Conservation (phyloP, 192 early-diverging fungal species). For the Coemansia interrupta region DNA sequence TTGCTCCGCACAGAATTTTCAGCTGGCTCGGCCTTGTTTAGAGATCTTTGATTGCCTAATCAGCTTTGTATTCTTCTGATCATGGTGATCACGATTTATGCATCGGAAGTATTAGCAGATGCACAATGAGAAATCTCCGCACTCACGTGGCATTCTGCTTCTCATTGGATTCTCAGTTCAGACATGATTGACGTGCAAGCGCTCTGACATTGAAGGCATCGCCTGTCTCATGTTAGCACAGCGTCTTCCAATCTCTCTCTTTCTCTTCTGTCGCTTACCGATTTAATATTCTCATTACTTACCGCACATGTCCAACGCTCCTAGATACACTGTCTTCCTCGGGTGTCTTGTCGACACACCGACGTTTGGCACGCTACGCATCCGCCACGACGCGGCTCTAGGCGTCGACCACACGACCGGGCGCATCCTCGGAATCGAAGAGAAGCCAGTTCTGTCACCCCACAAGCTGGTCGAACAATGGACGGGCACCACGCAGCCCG, state of each 20-base stretch:
- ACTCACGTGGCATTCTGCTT: too few species aligned
- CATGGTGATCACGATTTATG: too few species aligned
- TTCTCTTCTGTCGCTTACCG: neutral
- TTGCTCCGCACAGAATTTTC: too few species aligned
- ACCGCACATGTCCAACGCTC: conserved; percentile 7
- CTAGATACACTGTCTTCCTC: conserved; percentile 48
- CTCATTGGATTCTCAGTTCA: neutral
- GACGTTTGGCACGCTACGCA: conserved; percentile 61
- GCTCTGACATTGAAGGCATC: neutral
- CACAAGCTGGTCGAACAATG: conserved; percentile 25
- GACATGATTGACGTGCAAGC: neutral
- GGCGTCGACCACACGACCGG: conserved; percentile 62
- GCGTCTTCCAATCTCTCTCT: too few species aligned
- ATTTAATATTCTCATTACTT: neutral
- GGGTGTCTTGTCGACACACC: conserved; percentile 70
- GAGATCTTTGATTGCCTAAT: too few species aligned
- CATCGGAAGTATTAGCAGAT: too few species aligned
- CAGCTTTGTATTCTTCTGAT: too few species aligned
- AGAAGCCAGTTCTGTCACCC: conserved; percentile 5
- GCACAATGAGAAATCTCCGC: too few species aligned
- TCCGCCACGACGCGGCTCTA: conserved; percentile 62
- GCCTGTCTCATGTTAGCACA: neutral
- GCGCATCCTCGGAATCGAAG: conserved; percentile 64
- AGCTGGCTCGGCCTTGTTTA: too few species aligned
- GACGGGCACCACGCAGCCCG: conserved; percentile 5